Evolutionary conservation across 1,284 basidiomycete species (phyloP).

Genomic region (Apiotrichum laibachii): DNA sequence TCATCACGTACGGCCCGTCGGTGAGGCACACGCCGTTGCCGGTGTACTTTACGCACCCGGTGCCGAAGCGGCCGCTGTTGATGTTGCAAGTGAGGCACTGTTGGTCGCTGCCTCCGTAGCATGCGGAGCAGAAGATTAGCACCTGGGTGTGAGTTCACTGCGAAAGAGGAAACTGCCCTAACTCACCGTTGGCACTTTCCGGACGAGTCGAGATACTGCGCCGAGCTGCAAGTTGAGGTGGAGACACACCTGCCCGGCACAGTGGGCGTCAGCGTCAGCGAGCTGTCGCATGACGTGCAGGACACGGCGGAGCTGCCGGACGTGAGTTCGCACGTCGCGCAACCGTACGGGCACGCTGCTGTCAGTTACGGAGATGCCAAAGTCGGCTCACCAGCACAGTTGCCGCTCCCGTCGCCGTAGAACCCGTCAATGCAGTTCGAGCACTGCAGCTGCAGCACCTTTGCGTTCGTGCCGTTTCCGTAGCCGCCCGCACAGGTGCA

Average conservation of each 20-base stretch:
- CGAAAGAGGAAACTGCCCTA: slow-evolving; percentile 24
- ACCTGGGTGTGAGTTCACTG: background rate
- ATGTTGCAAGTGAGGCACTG: slow-evolving; percentile 50
- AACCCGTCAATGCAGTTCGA: slow-evolving; percentile 49
- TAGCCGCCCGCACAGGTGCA: slow-evolving; percentile 52
- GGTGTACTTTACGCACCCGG: slow-evolving; percentile 46
- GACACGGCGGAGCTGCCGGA: slow-evolving; percentile 23
- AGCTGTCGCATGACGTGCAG: slow-evolving; percentile 38
- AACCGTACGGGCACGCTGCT: slow-evolving; percentile 50
- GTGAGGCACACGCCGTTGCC: slow-evolving; percentile 30
- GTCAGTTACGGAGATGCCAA: background rate
- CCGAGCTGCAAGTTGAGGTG: slow-evolving; percentile 31
- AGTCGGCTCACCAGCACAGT: slow-evolving; percentile 44
- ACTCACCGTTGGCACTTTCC: slow-evolving; percentile 28
- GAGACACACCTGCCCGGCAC: slow-evolving; percentile 37
- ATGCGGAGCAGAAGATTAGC: background rate
- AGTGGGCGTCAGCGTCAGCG: slow-evolving; percentile 28
- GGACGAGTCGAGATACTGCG: slow-evolving; percentile 41
- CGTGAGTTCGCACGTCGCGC: slow-evolving; percentile 41
- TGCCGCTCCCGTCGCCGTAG: slow-evolving; percentile 33
- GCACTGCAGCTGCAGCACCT: slow-evolving; percentile 29
- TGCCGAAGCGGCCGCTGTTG: slow-evolving; percentile 8
- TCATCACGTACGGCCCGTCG: slow-evolving; percentile 40
- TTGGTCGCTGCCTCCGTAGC: slow-evolving; percentile 34
- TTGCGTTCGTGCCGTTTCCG: slow-evolving; percentile 23